Evolutionary conservation across 805 yeast genomes (phyloP), one percentile per base, ranked within the genome.

Genomic region (Kurtzmaniella cleridarum): DNA sequence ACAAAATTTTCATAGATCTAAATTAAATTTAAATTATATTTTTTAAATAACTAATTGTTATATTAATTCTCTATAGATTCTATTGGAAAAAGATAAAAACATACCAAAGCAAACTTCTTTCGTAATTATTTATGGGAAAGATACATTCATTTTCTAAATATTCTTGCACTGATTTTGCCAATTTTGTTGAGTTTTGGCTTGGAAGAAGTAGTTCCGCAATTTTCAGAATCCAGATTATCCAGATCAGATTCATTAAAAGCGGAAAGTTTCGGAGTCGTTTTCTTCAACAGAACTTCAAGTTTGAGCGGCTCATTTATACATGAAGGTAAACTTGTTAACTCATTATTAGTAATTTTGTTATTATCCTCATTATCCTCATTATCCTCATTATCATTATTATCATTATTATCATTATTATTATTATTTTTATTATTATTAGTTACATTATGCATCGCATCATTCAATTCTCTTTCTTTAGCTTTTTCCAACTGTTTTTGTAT

Each of bases 401-500:
- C 44, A 10, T 40, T 38, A 18, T 32, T 36, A 24, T n/a, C n/a
- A n/a, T n/a, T n/a, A n/a, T n/a, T n/a, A n/a, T n/a, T n/a, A n/a
- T n/a, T n/a, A n/a, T n/a, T n/a, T n/a, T n/a, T n/a, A n/a, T n/a
- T n/a, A n/a, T n/a, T n/a, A n/a, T n/a, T n/a, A n/a, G n/a, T n/a
- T n/a, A n/a, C n/a, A 28, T 29, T 18, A 29, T 35, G 15, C 30
- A 24, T 17, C 41, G 26, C 29, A 23, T 13, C 31, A 34, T 16
- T 27, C 32, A 39, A 7, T 27, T 18, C 20, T 24, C 24, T 10
- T n/a, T 51, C 42, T 32, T 55, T 47, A 2, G 79, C 81, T 30
- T 58, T 52, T 42, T 66, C 62, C 2, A 84, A 76, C 55, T 84
- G 90, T 28, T 61, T 53, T 32, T 73, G 61, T n/a, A 84, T 43